Conservation (phyloP, 805 yeast species). For the Zygosaccharomyces siamensis region DNA sequence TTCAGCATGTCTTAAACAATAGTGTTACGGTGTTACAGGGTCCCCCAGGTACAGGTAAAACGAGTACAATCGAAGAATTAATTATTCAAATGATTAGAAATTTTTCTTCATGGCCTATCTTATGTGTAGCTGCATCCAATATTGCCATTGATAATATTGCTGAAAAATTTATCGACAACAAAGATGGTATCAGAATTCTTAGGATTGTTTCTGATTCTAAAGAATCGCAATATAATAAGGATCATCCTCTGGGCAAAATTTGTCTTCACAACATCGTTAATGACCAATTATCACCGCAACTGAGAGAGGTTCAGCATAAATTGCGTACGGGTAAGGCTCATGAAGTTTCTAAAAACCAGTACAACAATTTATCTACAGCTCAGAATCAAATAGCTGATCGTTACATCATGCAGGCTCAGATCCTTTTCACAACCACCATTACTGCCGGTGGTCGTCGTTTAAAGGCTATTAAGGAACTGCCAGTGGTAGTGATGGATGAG, state of each 20-base stretch:
- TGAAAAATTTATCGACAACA: slow-evolving; percentile 52
- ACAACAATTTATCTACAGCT: slow-evolving; percentile 45
- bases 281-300: slow-evolving; percentile 43
- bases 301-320: slow-evolving; percentile 41
- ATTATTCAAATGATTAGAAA: slow-evolving; percentile 51
- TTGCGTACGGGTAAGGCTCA: slow-evolving; percentile 41
- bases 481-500: slow-evolving; percentile 74
- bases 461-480: slow-evolving; percentile 49
- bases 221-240: slow-evolving; percentile 53
- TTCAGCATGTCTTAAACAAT: slow-evolving; percentile 48
- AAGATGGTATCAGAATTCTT: slow-evolving; percentile 45
- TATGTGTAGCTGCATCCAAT: slow-evolving; percentile 72
- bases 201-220: slow-evolving; percentile 57
- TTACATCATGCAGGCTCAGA: slow-evolving; percentile 58
- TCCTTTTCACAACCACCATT: slow-evolving; percentile 67
- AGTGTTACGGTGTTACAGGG: slow-evolving; percentile 61
- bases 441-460: slow-evolving; percentile 65
- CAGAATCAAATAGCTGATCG: slow-evolving; percentile 44
- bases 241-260: slow-evolving; percentile 54
- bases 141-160: slow-evolving; percentile 75
- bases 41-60: slow-evolving; percentile 82
- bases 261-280: slow-evolving; percentile 61
- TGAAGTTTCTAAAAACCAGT: slow-evolving; percentile 43
- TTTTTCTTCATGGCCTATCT: slow-evolving; percentile 54
- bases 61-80: slow-evolving; percentile 64